Conservation (phyloP, 495 filamentous ascomycete species). For the Cladorrhinum samala region DNA sequence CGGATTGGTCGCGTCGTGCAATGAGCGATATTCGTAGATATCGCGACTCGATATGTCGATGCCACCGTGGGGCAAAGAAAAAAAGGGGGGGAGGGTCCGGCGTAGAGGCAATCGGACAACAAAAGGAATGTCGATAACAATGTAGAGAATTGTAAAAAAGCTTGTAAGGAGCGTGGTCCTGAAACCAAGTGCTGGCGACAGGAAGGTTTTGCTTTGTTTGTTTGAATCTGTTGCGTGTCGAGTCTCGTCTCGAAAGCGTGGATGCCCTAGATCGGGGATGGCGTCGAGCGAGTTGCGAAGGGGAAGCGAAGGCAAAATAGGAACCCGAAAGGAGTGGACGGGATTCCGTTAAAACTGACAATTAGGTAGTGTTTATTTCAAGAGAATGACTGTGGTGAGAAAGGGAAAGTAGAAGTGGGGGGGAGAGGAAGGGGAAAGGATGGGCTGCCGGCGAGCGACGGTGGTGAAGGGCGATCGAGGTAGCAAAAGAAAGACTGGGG, state of each 20-base stretch:
- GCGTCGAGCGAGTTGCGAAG: slow-evolving; percentile 8
- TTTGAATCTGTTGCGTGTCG: background rate
- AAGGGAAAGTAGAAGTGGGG: slow-evolving; percentile 29
- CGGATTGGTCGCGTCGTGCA: background rate
- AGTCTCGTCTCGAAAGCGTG: background rate
- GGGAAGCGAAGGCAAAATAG: slow-evolving; percentile 27
- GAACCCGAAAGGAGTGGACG: slow-evolving; percentile 37
- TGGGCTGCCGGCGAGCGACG: slow-evolving; percentile 24
- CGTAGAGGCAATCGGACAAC: background rate
- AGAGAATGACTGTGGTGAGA: slow-evolving; percentile 40
- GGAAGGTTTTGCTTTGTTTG: slow-evolving; percentile 17
- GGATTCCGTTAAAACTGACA: slow-evolving; percentile 15
- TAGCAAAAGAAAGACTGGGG: slow-evolving; percentile 29
- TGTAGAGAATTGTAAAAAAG: background rate
- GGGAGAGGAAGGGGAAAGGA: slow-evolving; percentile 24
- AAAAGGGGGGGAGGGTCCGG: background rate
- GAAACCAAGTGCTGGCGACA: slow-evolving; percentile 15
- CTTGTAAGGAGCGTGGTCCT: background rate
- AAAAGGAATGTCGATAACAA: slow-evolving; percentile 17
- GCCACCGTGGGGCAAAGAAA: background rate
- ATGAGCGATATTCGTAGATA: background rate
- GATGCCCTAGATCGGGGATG: slow-evolving; percentile 1
- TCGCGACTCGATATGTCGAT: background rate
- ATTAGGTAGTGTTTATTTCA: slow-evolving; percentile 28
- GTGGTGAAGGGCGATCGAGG: slow-evolving; percentile 28